A percentile compares a stretch with the other conserved stretches of the same genome.
Evolutionary conservation across 345 rosid species (phyloP).

Genomic region (Mangifera indica): DNA sequence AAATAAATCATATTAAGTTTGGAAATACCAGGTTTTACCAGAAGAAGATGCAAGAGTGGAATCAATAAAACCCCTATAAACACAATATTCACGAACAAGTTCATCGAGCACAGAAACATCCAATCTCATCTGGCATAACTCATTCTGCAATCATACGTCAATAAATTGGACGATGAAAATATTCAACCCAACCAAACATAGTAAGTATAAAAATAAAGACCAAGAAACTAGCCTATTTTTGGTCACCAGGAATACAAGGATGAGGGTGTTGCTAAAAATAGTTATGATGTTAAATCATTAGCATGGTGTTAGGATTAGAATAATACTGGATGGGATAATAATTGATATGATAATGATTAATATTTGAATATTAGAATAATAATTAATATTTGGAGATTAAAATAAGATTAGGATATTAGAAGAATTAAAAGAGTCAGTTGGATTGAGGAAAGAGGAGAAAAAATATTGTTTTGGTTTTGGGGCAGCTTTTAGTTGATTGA

Average conservation of each 20-base stretch:
- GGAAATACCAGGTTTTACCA: slow-evolving; percentile 35
- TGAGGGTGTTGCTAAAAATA: neutral
- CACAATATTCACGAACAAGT: slow-evolving; percentile 85
- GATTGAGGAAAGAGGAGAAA: no score
- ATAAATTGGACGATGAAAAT: slow-evolving; percentile 9
- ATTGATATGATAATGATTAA: no score
- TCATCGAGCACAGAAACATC: slow-evolving; percentile 75
- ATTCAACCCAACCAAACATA: neutral
- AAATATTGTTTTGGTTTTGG: no score
- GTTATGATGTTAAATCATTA: neutral
- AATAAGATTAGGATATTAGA: no score
- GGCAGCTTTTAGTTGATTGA: no score
- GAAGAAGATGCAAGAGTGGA: slow-evolving; percentile 36
- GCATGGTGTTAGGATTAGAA: no score
- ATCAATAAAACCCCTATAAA: slow-evolving; percentile 82
- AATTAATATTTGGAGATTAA: no score
- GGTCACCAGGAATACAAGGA: neutral
- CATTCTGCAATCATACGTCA: slow-evolving; percentile 63
- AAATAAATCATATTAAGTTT: slow-evolving; percentile 7
- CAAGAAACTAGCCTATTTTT: neutral
- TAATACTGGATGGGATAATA: no score
- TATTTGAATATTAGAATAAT: no score
- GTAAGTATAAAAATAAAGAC: neutral
- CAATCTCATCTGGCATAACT: slow-evolving; percentile 81
- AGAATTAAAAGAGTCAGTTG: no score